Conservation (phyloP, 2,329 filamentous ascomycete genomes). For the Bisporella sp. region DNA sequence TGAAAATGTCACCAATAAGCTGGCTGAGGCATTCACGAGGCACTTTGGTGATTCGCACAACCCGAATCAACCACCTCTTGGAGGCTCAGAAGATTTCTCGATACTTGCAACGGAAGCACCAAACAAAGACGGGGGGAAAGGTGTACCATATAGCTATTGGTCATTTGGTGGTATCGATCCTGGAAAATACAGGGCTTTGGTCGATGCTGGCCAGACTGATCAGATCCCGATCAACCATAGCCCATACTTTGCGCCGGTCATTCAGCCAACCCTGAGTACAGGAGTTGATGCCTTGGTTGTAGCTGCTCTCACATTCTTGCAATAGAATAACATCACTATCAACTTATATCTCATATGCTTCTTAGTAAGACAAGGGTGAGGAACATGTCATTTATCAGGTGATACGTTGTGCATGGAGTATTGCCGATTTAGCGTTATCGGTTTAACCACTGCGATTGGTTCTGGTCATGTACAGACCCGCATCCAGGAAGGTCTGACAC, state of each 20-base stretch:
- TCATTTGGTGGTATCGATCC: conserved; percentile 35
- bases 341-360: too few relatives aligned
- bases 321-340: not conserved
- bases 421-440: too few relatives aligned
- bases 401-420: too few relatives aligned
- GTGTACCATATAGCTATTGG: conserved; percentile 29
- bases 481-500: too few relatives aligned
- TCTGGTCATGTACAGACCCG: too few relatives aligned
- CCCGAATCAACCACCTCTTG: conserved; percentile 6
- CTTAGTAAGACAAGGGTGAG: too few relatives aligned
- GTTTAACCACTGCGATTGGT: too few relatives aligned
- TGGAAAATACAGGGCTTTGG: conserved; percentile 7
- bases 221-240: conserved; percentile 48
- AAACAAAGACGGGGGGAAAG: conserved; percentile 15
- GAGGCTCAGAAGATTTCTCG: conserved; percentile 27
- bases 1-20: conserved; percentile 3
- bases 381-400: too few relatives aligned
- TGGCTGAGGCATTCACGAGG: conserved; percentile 10
- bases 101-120: conserved; percentile 39
- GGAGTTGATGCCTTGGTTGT: conserved; percentile 45
- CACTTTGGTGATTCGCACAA: conserved; percentile 18
- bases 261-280: conserved; percentile 48
- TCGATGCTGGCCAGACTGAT: conserved; percentile 9
- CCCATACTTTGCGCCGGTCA: conserved; percentile 49
- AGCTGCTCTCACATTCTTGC: conserved; percentile 41